These are phyloP conservation scores for Hortiboletus flavorubellus DNA, from an alignment of 768 basidiomycete species.

Conservation along the genomic window DNA sequence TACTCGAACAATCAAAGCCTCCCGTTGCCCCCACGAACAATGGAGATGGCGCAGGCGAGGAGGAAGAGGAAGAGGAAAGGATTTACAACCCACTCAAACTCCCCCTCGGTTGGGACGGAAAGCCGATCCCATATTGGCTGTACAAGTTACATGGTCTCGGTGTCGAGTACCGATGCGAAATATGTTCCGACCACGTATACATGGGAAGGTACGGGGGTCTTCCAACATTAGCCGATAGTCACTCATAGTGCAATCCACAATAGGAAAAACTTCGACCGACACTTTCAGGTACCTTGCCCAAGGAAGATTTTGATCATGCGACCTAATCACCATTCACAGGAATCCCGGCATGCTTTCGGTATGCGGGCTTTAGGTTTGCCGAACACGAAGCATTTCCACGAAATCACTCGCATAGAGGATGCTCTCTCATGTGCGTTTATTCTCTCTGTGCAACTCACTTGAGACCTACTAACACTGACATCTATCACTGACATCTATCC, in stretches of 20 bases:
- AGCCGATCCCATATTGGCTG: conserved; percentile 98
- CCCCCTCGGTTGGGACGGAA: conserved; percentile 97
- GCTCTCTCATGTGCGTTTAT: conserved; percentile 79
- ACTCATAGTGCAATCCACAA: conserved; percentile 16
- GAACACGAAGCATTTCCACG: conserved; percentile 98
- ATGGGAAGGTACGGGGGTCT: conserved; percentile 74
- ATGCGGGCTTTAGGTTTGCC: conserved; percentile 97
- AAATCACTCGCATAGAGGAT: conserved; percentile 96
- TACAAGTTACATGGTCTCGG: conserved; percentile 98
- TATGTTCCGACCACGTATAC: conserved; percentile 94
- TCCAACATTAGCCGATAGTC: neutral
- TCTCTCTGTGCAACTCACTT: neutral
- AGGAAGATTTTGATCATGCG: conserved; percentile 9
- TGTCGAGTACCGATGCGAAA: conserved; percentile 97
- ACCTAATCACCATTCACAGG: conserved; percentile 43
- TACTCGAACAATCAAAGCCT: conserved; percentile 64
- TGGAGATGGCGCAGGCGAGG: conserved; percentile 52
- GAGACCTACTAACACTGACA: neutral
- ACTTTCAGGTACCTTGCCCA: conserved; percentile 68
- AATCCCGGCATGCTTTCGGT: conserved; percentile 95
- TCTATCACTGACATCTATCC: neutral
- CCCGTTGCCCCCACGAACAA: conserved; percentile 47
- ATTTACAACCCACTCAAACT: conserved; percentile 98
- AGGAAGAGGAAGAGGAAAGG: conserved; percentile 93
- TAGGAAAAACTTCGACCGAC: conserved; percentile 94